A percentile compares a stretch with the other conserved stretches of the same genome.
phyloP scores from a whole-genome alignment of 148 eudicot species.

The Heliamphora exappendiculata region DNA sequence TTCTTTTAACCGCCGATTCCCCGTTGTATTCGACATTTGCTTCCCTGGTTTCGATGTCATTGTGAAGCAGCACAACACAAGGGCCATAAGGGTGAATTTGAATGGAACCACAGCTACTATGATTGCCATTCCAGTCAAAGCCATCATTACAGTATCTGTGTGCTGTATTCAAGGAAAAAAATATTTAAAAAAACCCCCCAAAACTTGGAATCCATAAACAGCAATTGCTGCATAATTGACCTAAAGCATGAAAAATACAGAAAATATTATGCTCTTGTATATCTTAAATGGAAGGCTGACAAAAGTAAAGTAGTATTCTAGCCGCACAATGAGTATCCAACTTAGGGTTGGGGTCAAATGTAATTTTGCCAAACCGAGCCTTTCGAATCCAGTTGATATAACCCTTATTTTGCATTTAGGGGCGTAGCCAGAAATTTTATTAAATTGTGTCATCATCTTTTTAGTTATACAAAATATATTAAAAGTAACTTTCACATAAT shows the following conservation, averaged over 20 bases:
- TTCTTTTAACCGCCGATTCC: slow-evolving; percentile 60
- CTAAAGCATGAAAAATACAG: background rate
- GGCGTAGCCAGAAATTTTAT: no score
- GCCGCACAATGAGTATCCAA: no score
- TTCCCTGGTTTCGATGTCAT: slow-evolving; percentile 37
- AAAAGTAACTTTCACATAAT: no score
- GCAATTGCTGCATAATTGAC: background rate
- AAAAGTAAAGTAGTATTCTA: background rate
- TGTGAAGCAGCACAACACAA: slow-evolving; percentile 31
- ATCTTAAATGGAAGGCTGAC: background rate
- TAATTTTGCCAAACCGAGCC: no score
- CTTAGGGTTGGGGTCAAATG: no score
- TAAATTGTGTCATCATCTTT: no score
- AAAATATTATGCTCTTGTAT: background rate
- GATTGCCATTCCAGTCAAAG: slow-evolving; percentile 36
- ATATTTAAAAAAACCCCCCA: background rate
- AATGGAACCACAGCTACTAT: slow-evolving; percentile 54
- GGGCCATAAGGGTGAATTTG: slow-evolving; percentile 51
- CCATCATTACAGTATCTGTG: slow-evolving; percentile 47
- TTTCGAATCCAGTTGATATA: no score
- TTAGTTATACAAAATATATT: no score
- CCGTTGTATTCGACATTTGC: slow-evolving; percentile 27
- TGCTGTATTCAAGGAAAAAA: slow-evolving; percentile 43
- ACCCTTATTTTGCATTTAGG: no score
- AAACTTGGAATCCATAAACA: background rate